Evolutionary conservation across 2,329 filamentous ascomycete species (phyloP).

Genomic region (Cercospora zeae-maydis): DNA sequence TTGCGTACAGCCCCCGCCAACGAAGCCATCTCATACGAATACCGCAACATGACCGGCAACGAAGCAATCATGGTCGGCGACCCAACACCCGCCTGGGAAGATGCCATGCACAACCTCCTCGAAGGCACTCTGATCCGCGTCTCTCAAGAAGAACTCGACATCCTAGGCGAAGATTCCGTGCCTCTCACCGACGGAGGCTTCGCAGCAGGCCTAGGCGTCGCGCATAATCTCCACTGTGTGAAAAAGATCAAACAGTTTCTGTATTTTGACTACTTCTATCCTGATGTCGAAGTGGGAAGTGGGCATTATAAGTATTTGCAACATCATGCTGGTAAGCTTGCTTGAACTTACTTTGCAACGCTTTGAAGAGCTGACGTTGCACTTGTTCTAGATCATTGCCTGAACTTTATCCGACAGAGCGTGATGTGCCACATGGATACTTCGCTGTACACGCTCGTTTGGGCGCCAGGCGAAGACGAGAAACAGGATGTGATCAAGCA

Average conservation of each 20-base stretch:
- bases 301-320: slow-evolving; percentile 11
- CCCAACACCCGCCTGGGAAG: slow-evolving; percentile 13
- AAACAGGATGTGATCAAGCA: slow-evolving; percentile 7
- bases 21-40: slow-evolving; percentile 14
- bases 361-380: not conserved
- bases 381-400: slow-evolving; percentile 10
- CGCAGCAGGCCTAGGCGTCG: slow-evolving; percentile 14
- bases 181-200: slow-evolving; percentile 12
- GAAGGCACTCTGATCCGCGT: slow-evolving; percentile 15
- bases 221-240: slow-evolving; percentile 18
- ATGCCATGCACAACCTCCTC: slow-evolving; percentile 11
- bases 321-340: slow-evolving; percentile 11
- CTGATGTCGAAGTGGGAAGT: slow-evolving; percentile 7
- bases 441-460: slow-evolving; percentile 14
- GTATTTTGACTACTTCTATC: slow-evolving; percentile 16
- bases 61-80: slow-evolving; percentile 14
- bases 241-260: slow-evolving; percentile 19
- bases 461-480: slow-evolving; percentile 10
- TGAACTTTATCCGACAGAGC: slow-evolving; percentile 15
- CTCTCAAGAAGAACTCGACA: slow-evolving; percentile 11
- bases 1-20: slow-evolving; percentile 9
- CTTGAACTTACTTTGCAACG: no score
- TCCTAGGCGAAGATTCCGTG: slow-evolving; percentile 7
- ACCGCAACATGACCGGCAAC: slow-evolving; percentile 13
- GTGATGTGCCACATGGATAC: slow-evolving; percentile 20